phyloP scores from a whole-genome alignment of 2,329 filamentous ascomycete genomes.

The Diplocarpon mali region DNA sequence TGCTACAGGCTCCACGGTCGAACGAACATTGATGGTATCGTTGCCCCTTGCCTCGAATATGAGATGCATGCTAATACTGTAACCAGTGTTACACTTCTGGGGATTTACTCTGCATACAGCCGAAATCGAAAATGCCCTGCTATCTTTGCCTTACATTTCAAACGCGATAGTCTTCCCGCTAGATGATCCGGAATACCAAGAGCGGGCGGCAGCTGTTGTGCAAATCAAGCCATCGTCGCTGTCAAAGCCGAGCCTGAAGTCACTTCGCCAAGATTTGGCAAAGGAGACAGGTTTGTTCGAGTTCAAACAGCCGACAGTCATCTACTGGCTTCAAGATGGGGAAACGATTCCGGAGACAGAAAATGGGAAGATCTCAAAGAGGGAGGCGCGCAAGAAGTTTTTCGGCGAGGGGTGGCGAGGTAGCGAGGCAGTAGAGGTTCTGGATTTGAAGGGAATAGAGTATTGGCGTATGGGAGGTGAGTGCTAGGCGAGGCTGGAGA shows the following conservation, averaged over 20 bases:
- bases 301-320: slow-evolving; percentile 15
- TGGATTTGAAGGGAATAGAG: slow-evolving; percentile 12
- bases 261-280: slow-evolving; percentile 12
- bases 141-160: slow-evolving; percentile 11
- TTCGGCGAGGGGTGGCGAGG: slow-evolving; percentile 12
- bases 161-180: slow-evolving; percentile 11
- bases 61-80: slow-evolving; percentile 5
- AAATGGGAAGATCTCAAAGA: slow-evolving; percentile 17
- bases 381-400: slow-evolving; percentile 10
- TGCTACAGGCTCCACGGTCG: slow-evolving; percentile 14
- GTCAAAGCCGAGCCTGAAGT: slow-evolving; percentile 6
- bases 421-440: slow-evolving; percentile 11
- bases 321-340: slow-evolving; percentile 15
- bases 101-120: slow-evolving; percentile 16
- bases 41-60: background rate
- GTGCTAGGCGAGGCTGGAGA: slow-evolving; percentile 3
- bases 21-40: slow-evolving; percentile 15
- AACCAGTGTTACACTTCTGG: slow-evolving; percentile 17
- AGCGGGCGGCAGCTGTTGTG: slow-evolving; percentile 15
- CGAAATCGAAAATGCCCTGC: slow-evolving; percentile 15
- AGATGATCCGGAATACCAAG: slow-evolving; percentile 11
- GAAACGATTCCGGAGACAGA: slow-evolving; percentile 12
- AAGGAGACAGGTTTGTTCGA: slow-evolving; percentile 10
- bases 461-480: slow-evolving; percentile 19
- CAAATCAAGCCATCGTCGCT: slow-evolving; percentile 7